phyloP scores from a whole-genome alignment of 2,329 filamentous ascomycete species.

The Penicillium fuscoglaucum region DNA sequence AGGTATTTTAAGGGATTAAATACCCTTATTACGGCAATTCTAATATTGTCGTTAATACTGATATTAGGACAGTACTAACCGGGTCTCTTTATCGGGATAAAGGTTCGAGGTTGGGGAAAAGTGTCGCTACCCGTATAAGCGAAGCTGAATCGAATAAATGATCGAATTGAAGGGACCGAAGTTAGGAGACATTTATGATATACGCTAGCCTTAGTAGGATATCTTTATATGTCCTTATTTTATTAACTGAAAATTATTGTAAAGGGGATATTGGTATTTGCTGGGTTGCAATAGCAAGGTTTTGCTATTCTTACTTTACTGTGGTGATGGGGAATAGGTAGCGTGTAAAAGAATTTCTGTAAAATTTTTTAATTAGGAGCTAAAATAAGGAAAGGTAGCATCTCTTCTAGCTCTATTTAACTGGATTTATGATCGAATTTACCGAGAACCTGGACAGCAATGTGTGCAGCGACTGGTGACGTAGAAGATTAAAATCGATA shows the following conservation, averaged over 20 bases:
- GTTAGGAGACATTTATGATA: no score
- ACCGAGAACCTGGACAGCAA: background rate
- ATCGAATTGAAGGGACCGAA: background rate
- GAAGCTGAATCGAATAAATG: background rate
- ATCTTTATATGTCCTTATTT: no score
- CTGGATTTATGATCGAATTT: background rate
- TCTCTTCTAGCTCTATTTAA: background rate
- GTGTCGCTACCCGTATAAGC: background rate
- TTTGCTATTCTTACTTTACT: no score
- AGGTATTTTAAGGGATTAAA: slow-evolving; percentile 11
- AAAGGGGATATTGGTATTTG: no score
- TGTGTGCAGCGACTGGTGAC: background rate
- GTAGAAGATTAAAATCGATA: slow-evolving; percentile 1
- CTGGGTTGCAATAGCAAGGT: no score
- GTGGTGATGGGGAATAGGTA: no score
- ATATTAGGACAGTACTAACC: background rate
- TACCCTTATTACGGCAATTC: background rate
- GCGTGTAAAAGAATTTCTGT: no score
- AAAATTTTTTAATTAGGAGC: no score
- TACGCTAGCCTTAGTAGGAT: no score
- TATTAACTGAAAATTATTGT: no score
- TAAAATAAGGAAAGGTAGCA: background rate
- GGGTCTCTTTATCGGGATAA: background rate
- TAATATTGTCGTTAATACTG: background rate
- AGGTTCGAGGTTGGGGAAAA: slow-evolving; percentile 11